Conservation (phyloP, 2,329 filamentous ascomycete species). For the Fusarium sp. region DNA sequence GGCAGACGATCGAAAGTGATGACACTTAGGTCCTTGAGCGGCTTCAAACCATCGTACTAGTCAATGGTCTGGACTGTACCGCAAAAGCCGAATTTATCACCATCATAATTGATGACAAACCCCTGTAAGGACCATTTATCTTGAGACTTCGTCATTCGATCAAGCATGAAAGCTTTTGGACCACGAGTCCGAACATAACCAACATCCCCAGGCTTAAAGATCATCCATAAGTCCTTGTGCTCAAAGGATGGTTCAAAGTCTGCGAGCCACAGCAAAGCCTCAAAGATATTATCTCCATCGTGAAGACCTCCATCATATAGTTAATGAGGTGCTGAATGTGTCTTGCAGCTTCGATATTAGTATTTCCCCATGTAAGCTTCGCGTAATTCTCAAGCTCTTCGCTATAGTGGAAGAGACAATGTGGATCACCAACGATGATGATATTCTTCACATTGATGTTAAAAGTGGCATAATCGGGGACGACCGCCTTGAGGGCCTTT, state of each 20-base stretch:
- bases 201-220: not conserved
- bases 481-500: not conserved
- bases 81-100: not conserved
- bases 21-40: not conserved
- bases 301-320: not conserved
- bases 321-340: not conserved
- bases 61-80: rapidly evolving
- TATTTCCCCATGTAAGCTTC: not conserved
- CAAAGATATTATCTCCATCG: not conserved
- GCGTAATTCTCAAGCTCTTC: not conserved
- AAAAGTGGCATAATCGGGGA: not conserved
- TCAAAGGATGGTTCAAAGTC: not conserved
- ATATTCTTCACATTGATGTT: not conserved
- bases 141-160: not conserved
- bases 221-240: not conserved
- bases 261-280: not conserved
- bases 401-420: not conserved
- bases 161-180: not conserved
- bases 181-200: not conserved
- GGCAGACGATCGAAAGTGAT: not conserved
- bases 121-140: rapidly evolving
- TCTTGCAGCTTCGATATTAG: not conserved
- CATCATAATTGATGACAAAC: not conserved
- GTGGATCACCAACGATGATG: not conserved
- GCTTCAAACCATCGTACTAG: not conserved